A percentile compares a stretch with the other conserved stretches of the same genome.
phyloP scores from a whole-genome alignment of 768 basidiomycete genomes.

The Termitomyces titanicus region DNA sequence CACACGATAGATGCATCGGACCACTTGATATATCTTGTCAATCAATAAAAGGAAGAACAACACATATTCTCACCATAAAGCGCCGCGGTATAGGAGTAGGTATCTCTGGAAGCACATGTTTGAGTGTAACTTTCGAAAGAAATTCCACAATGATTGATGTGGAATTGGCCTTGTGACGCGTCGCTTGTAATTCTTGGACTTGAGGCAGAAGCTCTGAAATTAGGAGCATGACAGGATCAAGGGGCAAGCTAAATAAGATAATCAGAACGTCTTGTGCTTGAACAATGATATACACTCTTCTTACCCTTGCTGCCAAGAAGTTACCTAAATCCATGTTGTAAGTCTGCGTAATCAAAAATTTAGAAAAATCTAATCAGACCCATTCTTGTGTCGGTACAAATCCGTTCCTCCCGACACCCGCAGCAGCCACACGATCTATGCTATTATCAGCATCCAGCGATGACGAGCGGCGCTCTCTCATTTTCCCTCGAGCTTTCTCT shows the following conservation, averaged over 20 bases:
- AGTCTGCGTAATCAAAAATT: background rate
- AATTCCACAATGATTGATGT: conserved; percentile 72
- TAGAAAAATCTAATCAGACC: conserved; percentile 48
- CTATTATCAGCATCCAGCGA: conserved; percentile 48
- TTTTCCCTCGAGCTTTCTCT: conserved; percentile 93
- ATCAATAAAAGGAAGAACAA: background rate
- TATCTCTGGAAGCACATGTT: conserved; percentile 69
- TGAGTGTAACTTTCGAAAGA: conserved; percentile 64
- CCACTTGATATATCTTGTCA: conserved; percentile 53
- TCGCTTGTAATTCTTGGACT: conserved; percentile 75
- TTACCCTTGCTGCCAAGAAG: conserved; percentile 96
- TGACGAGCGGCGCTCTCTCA: conserved; percentile 68
- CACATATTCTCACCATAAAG: conserved; percentile 61
- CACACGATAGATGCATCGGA: conserved; percentile 88
- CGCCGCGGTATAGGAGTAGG: conserved; percentile 64
- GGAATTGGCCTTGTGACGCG: conserved; percentile 58
- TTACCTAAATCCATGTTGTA: conserved; percentile 44
- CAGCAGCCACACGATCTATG: conserved; percentile 61
- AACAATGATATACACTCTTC: conserved; percentile 10
- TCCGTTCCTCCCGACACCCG: conserved; percentile 80
- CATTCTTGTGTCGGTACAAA: conserved; percentile 97
- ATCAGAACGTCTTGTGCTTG: background rate
- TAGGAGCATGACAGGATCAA: conserved; percentile 85
- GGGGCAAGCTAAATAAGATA: conserved; percentile 58
- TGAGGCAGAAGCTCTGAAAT: conserved; percentile 86